phyloP scores from a whole-genome alignment of 2,329 filamentous ascomycete genomes.

The Fusarium bulbicola region DNA sequence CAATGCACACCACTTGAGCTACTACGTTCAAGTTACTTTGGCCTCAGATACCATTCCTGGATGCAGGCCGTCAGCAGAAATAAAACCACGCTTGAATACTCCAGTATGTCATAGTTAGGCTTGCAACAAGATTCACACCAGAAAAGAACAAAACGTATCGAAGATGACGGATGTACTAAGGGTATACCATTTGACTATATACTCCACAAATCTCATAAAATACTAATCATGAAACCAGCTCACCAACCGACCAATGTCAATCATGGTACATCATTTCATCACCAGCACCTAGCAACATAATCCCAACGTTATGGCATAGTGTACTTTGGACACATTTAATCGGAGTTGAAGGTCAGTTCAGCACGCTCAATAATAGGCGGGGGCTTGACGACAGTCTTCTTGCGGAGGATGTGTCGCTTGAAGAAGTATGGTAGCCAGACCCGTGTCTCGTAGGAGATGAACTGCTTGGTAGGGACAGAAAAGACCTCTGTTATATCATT shows the following conservation, averaged over 20 bases:
- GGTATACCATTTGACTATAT: background rate
- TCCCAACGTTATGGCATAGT: no score
- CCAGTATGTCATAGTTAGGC: accelerated
- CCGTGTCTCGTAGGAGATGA: slow-evolving; percentile 45
- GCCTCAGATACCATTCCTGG: accelerated
- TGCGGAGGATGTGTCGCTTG: slow-evolving; percentile 49
- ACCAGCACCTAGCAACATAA: background rate
- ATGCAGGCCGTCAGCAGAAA: background rate
- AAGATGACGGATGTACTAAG: background rate
- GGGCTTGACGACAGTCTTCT: slow-evolving; percentile 44
- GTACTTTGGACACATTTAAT: background rate
- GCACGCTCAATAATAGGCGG: slow-evolving; percentile 44
- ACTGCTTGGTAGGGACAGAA: slow-evolving; percentile 48
- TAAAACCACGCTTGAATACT: accelerated
- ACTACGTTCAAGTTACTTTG: accelerated
- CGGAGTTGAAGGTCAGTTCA: slow-evolving; percentile 1
- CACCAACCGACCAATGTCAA: accelerated
- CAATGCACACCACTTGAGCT: accelerated
- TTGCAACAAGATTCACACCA: no score
- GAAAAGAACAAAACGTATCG: accelerated
- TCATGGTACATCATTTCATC: no score
- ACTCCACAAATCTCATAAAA: background rate
- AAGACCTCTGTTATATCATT: slow-evolving; percentile 2
- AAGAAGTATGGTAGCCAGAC: slow-evolving; percentile 51
- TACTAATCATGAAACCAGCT: background rate